Percentiles rank a stretch among this genome's conserved stretches.
These are phyloP conservation scores for Vaccinium myrtillus DNA, from an alignment of 148 eudicot species.

Conservation along the genomic window DNA sequence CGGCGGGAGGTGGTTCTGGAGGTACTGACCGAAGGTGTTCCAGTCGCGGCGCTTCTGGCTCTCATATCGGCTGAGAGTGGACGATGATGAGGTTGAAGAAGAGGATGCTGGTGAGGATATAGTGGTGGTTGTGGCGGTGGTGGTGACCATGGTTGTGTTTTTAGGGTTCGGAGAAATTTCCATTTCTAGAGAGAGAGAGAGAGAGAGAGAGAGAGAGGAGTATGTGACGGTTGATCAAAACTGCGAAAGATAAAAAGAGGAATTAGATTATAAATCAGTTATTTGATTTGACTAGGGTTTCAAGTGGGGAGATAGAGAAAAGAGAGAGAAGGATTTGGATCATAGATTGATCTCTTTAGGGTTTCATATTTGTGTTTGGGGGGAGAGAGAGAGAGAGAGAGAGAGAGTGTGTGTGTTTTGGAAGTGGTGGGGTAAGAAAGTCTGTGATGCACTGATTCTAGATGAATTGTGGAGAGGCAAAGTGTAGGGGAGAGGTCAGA, in stretches of 20 bases:
- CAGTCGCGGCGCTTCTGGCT: constrained; percentile 69
- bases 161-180: not conserved
- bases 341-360: constrained; percentile 11
- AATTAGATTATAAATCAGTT: not conserved
- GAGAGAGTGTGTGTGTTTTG: not conserved
- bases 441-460: no score
- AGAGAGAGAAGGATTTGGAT: not conserved
- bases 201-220: not conserved
- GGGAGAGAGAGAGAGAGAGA: not conserved
- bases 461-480: not conserved
- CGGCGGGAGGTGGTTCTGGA: constrained; percentile 65
- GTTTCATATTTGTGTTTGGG: not conserved
- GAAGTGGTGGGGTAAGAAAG: not conserved
- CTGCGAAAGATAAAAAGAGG: not conserved
- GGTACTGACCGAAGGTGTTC: constrained; percentile 73
- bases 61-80: constrained; percentile 57
- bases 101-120: constrained; percentile 21
- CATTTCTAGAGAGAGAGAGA: constrained; percentile 13
- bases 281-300: no score
- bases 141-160: constrained; percentile 6
- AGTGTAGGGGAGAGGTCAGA: no score
- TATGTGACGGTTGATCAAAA: not conserved
- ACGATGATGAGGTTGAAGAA: constrained; percentile 17
- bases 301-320: no score
- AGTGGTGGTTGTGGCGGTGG: not conserved